Conservation (phyloP, 2,329 filamentous ascomycete genomes). For the Anthostomella pinea region DNA sequence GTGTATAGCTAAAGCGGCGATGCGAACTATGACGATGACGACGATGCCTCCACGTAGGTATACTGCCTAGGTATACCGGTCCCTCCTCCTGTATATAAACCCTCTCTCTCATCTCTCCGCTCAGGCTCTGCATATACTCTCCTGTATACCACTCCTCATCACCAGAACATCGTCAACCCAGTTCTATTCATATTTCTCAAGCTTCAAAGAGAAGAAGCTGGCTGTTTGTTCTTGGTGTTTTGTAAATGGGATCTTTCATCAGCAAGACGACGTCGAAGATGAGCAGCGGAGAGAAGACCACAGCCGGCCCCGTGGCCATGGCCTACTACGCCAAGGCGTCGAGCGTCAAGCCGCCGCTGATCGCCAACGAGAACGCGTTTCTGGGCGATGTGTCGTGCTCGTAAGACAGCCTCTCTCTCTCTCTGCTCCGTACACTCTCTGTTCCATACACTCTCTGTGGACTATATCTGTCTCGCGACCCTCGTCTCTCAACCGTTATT, state of each 20-base stretch:
- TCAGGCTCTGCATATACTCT: no score
- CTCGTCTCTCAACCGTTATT: not conserved
- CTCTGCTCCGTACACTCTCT: not conserved
- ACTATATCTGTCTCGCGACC: not conserved
- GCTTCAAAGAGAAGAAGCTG: no score
- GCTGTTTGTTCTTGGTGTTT: no score
- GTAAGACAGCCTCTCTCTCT: slow-evolving; percentile 30
- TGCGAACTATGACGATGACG: not conserved
- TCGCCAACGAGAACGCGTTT: slow-evolving; percentile 66
- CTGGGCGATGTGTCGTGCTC: slow-evolving; percentile 60
- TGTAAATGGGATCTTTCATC: slow-evolving; percentile 15
- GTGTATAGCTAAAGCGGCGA: slow-evolving; percentile 3
- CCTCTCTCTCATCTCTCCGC: no score
- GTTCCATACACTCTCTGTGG: not conserved
- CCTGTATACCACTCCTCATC: no score
- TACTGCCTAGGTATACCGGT: not conserved
- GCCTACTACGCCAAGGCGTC: slow-evolving; percentile 56
- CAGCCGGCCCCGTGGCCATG: slow-evolving; percentile 17
- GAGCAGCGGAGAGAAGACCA: slow-evolving; percentile 3
- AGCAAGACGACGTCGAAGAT: slow-evolving; percentile 17
- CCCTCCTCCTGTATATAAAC: not conserved
- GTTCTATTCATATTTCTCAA: no score
- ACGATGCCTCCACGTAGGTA: not conserved
- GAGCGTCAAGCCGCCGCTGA: slow-evolving; percentile 61
- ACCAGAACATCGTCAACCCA: no score